Base-by-base conservation (phyloP, 2,329 filamentous ascomycete genomes). In the Coleophoma cylindrospora region DNA sequence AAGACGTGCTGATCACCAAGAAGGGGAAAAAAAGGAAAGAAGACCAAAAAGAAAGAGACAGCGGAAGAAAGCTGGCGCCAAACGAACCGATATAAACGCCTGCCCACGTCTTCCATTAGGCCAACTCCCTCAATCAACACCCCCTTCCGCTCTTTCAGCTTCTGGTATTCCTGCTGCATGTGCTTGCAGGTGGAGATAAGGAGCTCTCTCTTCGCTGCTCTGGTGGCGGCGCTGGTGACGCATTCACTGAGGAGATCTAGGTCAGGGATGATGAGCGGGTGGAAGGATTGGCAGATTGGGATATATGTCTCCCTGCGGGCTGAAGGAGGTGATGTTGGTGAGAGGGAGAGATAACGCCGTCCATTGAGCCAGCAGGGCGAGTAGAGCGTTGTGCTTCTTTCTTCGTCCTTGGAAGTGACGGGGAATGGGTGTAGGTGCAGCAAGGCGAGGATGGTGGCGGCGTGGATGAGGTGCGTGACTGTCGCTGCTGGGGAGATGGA, bases 281-380 rank as follows among this genome's bases (percentile, higher is more conserved):
- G 48, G 41, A 59, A 61, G 4, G 51, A 52, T 21, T 50, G 40
- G 19, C 58, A 60, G 11, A 54, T 50, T 13, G 56, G 58, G 1
- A 58, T 52, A 17, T 57, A 57, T 11, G 32, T 12, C 12, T 43
- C 50, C 10, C 2, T 34, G 27, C 41, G 32, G 19, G 2, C 19
- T 19, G 19, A 19, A 3, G 19, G 19, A 3, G 2, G 19, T 19
- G 19, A 19, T 3, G 15, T 21, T 37, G n/a, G 10, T 13, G 44
- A 22, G 19, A 45, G 33, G 1, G n/a, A 37, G 6, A 60, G 52
- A 44, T 58, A 59, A 0, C 53, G 52, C 11, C 58, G 53, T 8
- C 57, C 57, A 34, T 58, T 60, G 8, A 60, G 47, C 53, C 54
- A 61, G 36, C 58, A 61, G 32, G 56, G 52, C 0, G 58, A 59